These are phyloP conservation scores for Monosporascus sp. DNA, from an alignment of 2,329 filamentous ascomycete species.

Conservation along the genomic window DNA sequence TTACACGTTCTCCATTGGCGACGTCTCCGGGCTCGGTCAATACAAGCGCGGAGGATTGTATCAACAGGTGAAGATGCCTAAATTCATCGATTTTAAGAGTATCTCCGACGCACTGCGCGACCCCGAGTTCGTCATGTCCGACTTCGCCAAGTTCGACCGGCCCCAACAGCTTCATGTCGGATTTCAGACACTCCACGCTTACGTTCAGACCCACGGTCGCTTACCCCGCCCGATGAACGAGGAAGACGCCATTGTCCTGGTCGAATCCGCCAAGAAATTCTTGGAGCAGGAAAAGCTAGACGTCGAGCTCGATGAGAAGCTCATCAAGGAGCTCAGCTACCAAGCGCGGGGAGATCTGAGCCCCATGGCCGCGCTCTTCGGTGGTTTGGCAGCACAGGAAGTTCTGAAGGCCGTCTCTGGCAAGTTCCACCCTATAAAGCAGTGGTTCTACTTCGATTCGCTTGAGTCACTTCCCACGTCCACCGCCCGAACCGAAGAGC, in stretches of 20 bases:
- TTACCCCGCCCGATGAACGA: constrained; percentile 81
- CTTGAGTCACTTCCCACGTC: constrained; percentile 86
- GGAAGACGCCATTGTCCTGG: constrained; percentile 71
- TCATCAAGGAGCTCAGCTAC: constrained; percentile 89
- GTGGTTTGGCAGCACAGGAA: constrained; percentile 89
- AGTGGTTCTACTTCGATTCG: constrained; percentile 97
- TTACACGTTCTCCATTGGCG: constrained; percentile 95
- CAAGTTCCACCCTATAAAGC: constrained; percentile 92
- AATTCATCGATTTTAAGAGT: constrained; percentile 81
- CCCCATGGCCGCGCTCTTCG: constrained; percentile 92
- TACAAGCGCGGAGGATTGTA: constrained; percentile 88
- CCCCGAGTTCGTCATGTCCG: constrained; percentile 85
- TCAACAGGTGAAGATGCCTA: constrained; percentile 98
- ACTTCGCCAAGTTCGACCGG: constrained; percentile 97
- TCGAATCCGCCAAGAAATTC: constrained; percentile 70
- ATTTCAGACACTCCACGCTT: constrained; percentile 87
- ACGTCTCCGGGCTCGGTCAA: constrained; percentile 79
- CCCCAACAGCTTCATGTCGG: constrained; percentile 88
- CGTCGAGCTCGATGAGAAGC: constrained; percentile 83
- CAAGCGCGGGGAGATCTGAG: constrained; percentile 88
- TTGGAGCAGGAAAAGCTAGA: constrained; percentile 71
- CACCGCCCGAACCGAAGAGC: constrained; percentile 71
- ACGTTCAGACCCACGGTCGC: constrained; percentile 67
- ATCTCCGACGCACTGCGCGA: constrained; percentile 74
- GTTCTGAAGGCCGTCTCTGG: constrained; percentile 95